phyloP scores from a whole-genome alignment of 2,329 filamentous ascomycete genomes.

The Calonectria pseudoreteaudii region DNA sequence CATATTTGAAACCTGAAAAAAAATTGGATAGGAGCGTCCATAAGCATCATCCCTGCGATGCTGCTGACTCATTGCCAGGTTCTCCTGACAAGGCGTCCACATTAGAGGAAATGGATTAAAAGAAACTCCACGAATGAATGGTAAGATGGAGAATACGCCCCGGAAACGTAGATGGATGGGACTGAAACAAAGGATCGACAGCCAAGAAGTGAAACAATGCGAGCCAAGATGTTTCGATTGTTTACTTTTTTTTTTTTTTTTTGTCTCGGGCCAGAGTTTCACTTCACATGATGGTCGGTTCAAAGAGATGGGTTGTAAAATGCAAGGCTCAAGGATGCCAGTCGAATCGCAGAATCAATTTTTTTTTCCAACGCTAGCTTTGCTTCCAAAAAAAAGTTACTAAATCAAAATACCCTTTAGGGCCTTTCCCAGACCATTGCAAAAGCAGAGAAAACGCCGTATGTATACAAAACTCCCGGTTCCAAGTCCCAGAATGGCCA shows the following conservation, averaged over 20 bases:
- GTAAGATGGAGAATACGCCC: background rate
- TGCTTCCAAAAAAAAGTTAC: background rate
- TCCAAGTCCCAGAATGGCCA: background rate
- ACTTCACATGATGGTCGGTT: background rate
- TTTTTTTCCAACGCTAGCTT: background rate
- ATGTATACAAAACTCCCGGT: background rate
- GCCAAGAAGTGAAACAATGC: background rate
- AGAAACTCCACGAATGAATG: background rate
- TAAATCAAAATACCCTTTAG: background rate
- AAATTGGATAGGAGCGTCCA: background rate
- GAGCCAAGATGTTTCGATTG: background rate
- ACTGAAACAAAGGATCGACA: background rate
- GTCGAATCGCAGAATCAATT: background rate
- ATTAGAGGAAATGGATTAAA: background rate
- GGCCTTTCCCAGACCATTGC: background rate
- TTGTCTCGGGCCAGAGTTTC: background rate
- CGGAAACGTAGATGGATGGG: background rate
- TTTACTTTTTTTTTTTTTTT: background rate
- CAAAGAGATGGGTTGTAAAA: background rate
- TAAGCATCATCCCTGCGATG: background rate
- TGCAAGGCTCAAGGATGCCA: background rate
- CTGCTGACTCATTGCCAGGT: background rate
- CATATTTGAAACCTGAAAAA: background rate
- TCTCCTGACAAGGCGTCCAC: background rate
- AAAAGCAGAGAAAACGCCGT: conserved; percentile 1